Evolutionary conservation across 2,329 filamentous ascomycete species (phyloP).

Genomic region (Cladosporium colombiae): DNA sequence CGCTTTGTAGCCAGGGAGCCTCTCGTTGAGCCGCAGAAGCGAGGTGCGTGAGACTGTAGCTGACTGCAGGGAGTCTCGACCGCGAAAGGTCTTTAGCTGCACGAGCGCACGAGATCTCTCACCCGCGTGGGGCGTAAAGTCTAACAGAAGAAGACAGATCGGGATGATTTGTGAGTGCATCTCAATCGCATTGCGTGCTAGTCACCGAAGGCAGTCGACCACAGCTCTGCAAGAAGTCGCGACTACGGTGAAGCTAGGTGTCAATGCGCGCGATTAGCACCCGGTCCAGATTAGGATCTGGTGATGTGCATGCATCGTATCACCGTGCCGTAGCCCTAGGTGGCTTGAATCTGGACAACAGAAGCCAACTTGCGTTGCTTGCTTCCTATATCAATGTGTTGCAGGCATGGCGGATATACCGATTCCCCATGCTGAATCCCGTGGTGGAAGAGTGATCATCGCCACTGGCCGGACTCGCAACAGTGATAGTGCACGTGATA

Average conservation of each 20-base stretch:
- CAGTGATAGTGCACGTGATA: not conserved
- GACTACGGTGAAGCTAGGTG: not conserved
- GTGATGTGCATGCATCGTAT: not conserved
- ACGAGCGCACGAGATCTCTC: not conserved
- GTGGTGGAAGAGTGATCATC: not conserved
- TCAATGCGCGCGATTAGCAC: not conserved
- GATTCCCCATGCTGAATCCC: not conserved
- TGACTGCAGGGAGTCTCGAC: conserved; percentile 1
- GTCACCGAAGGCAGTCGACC: not conserved
- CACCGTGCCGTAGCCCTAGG: not conserved
- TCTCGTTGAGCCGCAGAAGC: conserved; percentile 8
- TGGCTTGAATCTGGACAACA: not conserved
- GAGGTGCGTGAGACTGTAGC: conserved; percentile 5
- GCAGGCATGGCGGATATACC: not conserved
- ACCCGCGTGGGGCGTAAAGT: conserved; percentile 1
- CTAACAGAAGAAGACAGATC: not conserved
- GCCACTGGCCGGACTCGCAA: not conserved
- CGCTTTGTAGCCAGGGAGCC: not conserved
- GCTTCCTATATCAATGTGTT: not conserved
- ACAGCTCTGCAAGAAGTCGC: not conserved
- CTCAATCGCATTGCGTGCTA: not conserved
- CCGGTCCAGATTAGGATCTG: not conserved
- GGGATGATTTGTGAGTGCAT: not conserved
- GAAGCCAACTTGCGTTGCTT: not conserved
- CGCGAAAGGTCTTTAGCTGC: not conserved